Evolutionary conservation across 768 basidiomycete species (phyloP).

Genomic region (Boletellus sp.): DNA sequence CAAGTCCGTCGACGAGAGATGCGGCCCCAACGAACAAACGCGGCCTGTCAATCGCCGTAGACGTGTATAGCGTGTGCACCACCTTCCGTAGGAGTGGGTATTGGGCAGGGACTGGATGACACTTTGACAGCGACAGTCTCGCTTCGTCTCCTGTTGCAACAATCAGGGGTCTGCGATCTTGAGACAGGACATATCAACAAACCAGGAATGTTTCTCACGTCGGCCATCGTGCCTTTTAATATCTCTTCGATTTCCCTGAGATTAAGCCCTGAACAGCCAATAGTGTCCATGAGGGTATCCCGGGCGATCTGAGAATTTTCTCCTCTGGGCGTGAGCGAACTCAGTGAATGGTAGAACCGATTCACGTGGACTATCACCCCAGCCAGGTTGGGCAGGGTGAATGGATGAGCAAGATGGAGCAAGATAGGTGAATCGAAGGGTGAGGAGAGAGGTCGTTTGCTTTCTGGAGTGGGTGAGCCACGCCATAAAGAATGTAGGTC

Average conservation of each 20-base stretch:
- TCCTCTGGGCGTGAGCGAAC: constrained; percentile 49
- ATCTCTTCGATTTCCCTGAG: constrained; percentile 47
- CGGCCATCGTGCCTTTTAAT: constrained; percentile 37
- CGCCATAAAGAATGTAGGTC: constrained; percentile 41
- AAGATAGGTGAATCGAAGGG: constrained; percentile 40
- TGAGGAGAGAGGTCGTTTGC: constrained; percentile 12
- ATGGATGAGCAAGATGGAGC: constrained; percentile 62
- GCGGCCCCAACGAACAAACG: constrained; percentile 67
- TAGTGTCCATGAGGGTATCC: constrained; percentile 56
- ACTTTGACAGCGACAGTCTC: constrained; percentile 54
- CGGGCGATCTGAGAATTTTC: constrained; percentile 65
- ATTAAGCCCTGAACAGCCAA: constrained; percentile 64
- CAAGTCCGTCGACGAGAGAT: constrained; percentile 65
- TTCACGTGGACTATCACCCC: constrained; percentile 54
- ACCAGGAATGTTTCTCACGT: constrained; percentile 23
- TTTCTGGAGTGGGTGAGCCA: constrained; percentile 26
- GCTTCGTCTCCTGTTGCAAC: constrained; percentile 44
- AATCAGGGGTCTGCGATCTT: background rate
- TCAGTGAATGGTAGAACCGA: constrained; percentile 52
- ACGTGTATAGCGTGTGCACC: constrained; percentile 44
- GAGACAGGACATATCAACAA: constrained; percentile 13
- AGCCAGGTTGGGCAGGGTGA: constrained; percentile 48
- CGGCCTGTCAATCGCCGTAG: constrained; percentile 57
- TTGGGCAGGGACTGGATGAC: constrained; percentile 51
- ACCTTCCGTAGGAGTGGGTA: constrained; percentile 39